Base-by-base conservation (phyloP, 371 early-diverging fungal genomes). In the Circinella minor region DNA sequence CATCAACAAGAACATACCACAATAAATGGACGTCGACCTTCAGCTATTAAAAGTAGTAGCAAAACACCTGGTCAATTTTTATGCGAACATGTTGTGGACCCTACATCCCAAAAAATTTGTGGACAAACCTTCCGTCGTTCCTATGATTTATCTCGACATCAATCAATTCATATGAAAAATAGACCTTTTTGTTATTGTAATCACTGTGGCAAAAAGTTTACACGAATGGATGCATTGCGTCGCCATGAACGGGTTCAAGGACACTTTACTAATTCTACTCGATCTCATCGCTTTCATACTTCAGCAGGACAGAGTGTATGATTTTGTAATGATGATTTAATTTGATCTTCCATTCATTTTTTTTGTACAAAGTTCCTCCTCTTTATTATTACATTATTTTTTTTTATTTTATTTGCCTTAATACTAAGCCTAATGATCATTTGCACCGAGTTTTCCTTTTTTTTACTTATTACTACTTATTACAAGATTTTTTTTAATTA, bases 231-330 rank as follows among this genome's bases (percentile, higher is more conserved):
- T 71, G 79, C 79, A 55, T 63, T 79, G 17, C 74, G 79, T 36
- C 74, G 79, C 37, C 79, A 79, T 51, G 79, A 79, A 68, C 67
- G 79, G 34, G 79, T 76, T 7, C 79, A 79, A 61, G 79, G 79
- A 18, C 79, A 79, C 61, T 51, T 59, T 37, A 43, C 70, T 36
- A 55, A 18, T 27, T 55, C 43, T 3, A 43, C 43, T 43, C 43
- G 43, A 43, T 9, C 43, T 6, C 43, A 63, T n/a, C 70, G 65
- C 34, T 55, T 13, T 63, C 63, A 65, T 61, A 46, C 15, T 48
- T 71, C 71, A 71, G 71, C 71, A 71, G 71, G 71, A 63, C 55
- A 66, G 71, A 71, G 71, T 66, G 60, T 67, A 61, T 66, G 66
- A 59, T 49, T 48, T 27, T 49, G 14, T 27, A 59, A 39, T 9